Base-by-base conservation (phyloP, 2,329 filamentous ascomycete species). In the Waltergamsia citrina region DNA sequence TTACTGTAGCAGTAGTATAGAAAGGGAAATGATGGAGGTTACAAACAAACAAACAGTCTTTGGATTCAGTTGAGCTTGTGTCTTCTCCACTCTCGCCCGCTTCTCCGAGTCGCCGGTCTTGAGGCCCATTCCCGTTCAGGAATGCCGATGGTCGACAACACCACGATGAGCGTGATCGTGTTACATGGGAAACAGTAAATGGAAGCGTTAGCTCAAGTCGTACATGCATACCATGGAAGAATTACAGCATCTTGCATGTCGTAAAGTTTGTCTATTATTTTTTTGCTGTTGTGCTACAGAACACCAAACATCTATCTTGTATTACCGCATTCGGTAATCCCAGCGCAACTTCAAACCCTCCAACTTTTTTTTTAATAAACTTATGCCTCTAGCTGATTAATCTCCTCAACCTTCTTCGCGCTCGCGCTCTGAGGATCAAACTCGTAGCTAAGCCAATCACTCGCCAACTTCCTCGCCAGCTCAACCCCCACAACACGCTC, bases 401-500 rank as follows among this genome's bases (percentile, higher is more conserved):
- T 67, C 29, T 52, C 63, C 7, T 60, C 52, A 7, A 67, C 63
- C 48, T 67, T 67, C 18, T 54, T 56, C 1, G 63, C 63, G 36
- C 63, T 67, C 16, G 59, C 56, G 35, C 57, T 59, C 25, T 59
- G 61, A 28, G 69, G 63, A 56, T 93, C 85, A 59, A 92, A 92
- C 38, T 75, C 66, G 57, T 92, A 88, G n/a, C 75, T 81, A 22
- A 93, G 54, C 85, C 85, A 94, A 65, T 93, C 85, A 53, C 69
- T 78, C 1, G 78, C 85, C 46, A 94, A 54, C 48, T 84, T 67
- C 47, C 85, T 72, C 28, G 85, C 85, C 27, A 93, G 59, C 62
- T 93, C 86, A 31, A 92, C 54, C 0, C 86, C 85, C 29, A 93
- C 73, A 0, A 93, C 85, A 16, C 85, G 65, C 69, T 93, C 81